These are phyloP conservation scores for Strigomonas oncopelti DNA, from an alignment of 208 protist genomes.

Conservation along the genomic window DNA sequence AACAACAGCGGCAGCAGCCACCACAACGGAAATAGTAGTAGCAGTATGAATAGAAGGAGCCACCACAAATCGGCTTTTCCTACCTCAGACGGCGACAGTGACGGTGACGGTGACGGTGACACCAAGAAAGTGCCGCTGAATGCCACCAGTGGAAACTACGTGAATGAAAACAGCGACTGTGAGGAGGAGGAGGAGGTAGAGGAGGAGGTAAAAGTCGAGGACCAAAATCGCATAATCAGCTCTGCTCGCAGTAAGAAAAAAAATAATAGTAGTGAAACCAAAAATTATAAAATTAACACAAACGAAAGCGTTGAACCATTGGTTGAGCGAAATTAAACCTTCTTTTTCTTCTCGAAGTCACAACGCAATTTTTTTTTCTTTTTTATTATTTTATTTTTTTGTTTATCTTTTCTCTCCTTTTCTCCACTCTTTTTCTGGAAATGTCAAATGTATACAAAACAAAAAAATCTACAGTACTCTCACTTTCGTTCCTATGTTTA, in stretches of 20 bases:
- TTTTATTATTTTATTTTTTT: neutral
- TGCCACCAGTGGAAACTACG: neutral
- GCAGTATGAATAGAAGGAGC: too few relatives aligned
- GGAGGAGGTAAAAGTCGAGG: neutral
- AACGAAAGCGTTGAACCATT: neutral
- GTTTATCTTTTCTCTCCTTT: neutral
- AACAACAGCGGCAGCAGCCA: too few relatives aligned
- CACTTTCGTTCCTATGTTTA: neutral
- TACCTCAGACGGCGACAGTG: too few relatives aligned
- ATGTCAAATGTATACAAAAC: neutral
- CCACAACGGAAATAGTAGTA: too few relatives aligned
- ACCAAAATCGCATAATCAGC: too few relatives aligned
- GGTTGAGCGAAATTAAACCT: neutral
- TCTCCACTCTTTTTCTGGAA: neutral
- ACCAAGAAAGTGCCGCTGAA: neutral
- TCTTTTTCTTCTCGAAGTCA: neutral
- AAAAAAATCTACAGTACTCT: neutral
- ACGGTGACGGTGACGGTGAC: too few relatives aligned
- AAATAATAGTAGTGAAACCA: constrained; percentile 1
- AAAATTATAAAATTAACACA: neutral
- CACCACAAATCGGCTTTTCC: too few relatives aligned
- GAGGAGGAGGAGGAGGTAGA: neutral
- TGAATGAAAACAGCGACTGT: neutral
- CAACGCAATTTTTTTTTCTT: neutral
- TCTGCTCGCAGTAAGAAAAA: neutral